These are phyloP conservation scores for Talaromyces pinophilus DNA, from an alignment of 2,329 filamentous ascomycete species.

Conservation along the genomic window DNA sequence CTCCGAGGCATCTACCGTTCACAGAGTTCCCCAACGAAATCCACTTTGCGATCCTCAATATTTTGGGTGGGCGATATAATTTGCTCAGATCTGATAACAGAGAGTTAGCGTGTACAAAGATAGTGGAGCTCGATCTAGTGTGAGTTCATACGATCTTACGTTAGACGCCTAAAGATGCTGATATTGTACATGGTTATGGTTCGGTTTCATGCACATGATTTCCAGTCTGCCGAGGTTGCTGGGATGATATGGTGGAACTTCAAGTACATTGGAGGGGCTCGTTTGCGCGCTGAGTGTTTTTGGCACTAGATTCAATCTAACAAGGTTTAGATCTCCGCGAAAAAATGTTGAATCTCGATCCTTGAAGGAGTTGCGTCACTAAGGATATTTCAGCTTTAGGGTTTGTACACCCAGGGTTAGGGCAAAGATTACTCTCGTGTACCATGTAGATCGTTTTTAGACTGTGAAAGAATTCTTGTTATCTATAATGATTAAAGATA, in stretches of 20 bases:
- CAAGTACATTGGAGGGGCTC: neutral
- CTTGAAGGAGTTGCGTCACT: neutral
- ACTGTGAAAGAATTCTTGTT: no score
- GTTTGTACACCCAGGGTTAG: neutral
- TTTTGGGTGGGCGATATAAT: neutral
- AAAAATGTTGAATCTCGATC: neutral
- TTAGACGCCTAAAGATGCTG: neutral
- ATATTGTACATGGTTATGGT: neutral
- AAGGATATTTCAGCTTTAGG: neutral
- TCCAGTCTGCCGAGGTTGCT: neutral
- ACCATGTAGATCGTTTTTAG: no score
- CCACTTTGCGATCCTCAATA: neutral
- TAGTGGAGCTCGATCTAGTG: neutral
- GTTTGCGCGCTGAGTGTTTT: neutral
- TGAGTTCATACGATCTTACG: neutral
- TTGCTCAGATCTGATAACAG: neutral
- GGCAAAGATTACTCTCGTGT: no score
- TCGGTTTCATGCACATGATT: neutral
- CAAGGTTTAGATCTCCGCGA: neutral
- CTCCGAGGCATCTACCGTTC: slow-evolving; percentile 1
- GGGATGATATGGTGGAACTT: neutral
- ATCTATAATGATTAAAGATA: no score
- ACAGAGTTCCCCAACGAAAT: neutral
- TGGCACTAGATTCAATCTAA: neutral
- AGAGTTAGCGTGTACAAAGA: neutral